These are phyloP conservation scores for Claviceps africana DNA, from an alignment of 2,329 filamentous ascomycete genomes.

Conservation along the genomic window DNA sequence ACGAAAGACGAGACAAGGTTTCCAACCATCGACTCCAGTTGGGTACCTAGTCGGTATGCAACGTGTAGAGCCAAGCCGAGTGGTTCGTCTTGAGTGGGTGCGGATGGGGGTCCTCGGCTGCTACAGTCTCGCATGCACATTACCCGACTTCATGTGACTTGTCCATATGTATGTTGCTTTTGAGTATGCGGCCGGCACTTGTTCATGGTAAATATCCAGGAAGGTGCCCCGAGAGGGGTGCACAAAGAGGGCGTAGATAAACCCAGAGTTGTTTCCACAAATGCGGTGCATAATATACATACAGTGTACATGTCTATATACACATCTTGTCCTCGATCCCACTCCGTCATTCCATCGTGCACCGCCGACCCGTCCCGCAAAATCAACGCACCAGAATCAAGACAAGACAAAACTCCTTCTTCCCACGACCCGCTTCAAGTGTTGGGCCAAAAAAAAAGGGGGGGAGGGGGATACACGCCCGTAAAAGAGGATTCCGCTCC, in stretches of 20 bases:
- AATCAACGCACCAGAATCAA: background rate
- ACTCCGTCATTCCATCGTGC: background rate
- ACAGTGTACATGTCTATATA: too few species aligned
- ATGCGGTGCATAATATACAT: too few species aligned
- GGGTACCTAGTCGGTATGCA: background rate
- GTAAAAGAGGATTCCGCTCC: background rate
- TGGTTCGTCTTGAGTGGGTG: conserved; percentile 1
- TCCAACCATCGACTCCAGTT: conserved; percentile 4
- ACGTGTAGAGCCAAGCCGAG: conserved; percentile 2
- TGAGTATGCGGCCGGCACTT: too few species aligned
- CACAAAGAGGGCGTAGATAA: too few species aligned
- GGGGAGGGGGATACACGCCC: background rate
- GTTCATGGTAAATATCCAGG: too few species aligned
- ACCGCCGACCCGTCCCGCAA: background rate
- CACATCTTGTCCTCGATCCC: background rate
- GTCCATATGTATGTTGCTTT: too few species aligned
- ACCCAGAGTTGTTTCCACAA: too few species aligned
- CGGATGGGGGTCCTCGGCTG: background rate
- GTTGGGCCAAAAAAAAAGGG: background rate
- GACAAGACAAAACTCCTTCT: background rate
- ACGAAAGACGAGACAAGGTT: conserved; percentile 11
- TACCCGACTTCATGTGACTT: too few species aligned
- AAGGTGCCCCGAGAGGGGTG: too few species aligned
- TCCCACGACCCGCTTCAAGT: background rate
- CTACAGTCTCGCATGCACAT: too few species aligned